A percentile compares a stretch with the other conserved stretches of the same genome.
Conservation (phyloP, 2,329 filamentous ascomycete species). For the Pseudocercospora fijiensis region DNA sequence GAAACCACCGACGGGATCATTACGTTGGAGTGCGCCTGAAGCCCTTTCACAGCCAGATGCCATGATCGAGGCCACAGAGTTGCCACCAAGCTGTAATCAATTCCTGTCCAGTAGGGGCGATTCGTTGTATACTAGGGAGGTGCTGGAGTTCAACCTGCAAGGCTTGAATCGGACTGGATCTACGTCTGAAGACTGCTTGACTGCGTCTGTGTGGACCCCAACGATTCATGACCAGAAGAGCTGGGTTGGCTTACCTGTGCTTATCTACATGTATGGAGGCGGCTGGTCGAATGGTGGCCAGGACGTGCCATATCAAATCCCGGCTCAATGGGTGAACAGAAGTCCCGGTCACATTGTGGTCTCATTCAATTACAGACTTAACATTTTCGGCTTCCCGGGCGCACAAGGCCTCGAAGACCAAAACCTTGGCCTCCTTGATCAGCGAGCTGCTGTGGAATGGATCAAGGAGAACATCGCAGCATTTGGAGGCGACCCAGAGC, state of each 20-base stretch:
- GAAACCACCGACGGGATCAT: conserved; percentile 35
- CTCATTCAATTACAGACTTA: conserved; percentile 46
- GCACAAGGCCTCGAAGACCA: conserved; percentile 32
- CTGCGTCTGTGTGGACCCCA: conserved; percentile 50
- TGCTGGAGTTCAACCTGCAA: conserved; percentile 35
- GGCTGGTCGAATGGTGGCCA: conserved; percentile 47
- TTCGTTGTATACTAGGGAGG: conserved; percentile 29
- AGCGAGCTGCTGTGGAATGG: conserved; percentile 56
- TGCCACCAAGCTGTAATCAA: conserved; percentile 34
- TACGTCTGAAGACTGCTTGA: conserved; percentile 49
- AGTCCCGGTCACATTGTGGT: conserved; percentile 41
- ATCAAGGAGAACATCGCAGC: conserved; percentile 49
- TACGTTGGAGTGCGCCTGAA: conserved; percentile 32
- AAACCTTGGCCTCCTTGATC: conserved; percentile 56
- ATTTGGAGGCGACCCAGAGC: conserved; percentile 49
- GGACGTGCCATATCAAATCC: conserved; percentile 47
- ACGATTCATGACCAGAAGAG: conserved; percentile 3
- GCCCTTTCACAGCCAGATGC: conserved; percentile 29
- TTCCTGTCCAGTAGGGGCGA: conserved; percentile 24
- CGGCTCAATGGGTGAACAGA: conserved; percentile 45
- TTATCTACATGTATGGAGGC: conserved; percentile 52
- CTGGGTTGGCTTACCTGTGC: conserved; percentile 41
- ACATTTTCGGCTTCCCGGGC: conserved; percentile 46
- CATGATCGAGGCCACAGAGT: conserved; percentile 27
- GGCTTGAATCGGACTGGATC: conserved; percentile 33